A percentile compares a stretch with the other conserved stretches of the same genome.
Conservation (phyloP, 106 monocot genomes). For the Iris macrosiphon region DNA sequence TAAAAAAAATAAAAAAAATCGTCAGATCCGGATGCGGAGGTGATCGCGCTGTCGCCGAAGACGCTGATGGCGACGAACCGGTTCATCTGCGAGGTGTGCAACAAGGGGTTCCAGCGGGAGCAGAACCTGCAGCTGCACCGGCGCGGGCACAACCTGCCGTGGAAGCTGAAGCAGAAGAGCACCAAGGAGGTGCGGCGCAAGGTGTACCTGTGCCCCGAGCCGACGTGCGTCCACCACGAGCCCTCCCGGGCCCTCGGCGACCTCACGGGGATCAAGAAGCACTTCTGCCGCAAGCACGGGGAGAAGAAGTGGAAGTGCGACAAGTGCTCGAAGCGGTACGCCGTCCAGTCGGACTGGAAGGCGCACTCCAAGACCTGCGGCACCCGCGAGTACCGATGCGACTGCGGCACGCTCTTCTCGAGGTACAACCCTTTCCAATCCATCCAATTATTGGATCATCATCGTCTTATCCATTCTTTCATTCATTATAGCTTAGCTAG, state of each 20-base stretch:
- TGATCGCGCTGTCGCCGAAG: slow-evolving; percentile 80
- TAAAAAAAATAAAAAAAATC: no score
- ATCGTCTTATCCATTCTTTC: no score
- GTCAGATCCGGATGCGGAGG: slow-evolving; percentile 86
- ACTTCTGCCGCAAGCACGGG: slow-evolving; percentile 88
- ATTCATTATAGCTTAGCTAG: no score
- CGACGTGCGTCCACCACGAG: slow-evolving; percentile 82
- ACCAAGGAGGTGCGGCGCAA: slow-evolving; percentile 56
- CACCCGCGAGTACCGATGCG: slow-evolving; percentile 86
- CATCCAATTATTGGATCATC: no score
- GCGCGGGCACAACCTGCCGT: slow-evolving; percentile 85
- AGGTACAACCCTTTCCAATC: no score
- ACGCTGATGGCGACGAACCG: slow-evolving; percentile 84
- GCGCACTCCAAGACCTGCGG: slow-evolving; percentile 90
- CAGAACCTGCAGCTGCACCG: slow-evolving; percentile 93
- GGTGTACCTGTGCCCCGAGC: slow-evolving; percentile 83
- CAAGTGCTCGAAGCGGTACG: slow-evolving; percentile 86
- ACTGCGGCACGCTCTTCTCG: slow-evolving; percentile 94
- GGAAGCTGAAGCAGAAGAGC: slow-evolving; percentile 88
- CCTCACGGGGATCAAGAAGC: slow-evolving; percentile 96
- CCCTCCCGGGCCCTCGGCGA: slow-evolving; percentile 82
- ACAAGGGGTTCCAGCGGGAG: slow-evolving; percentile 87
- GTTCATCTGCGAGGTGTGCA: slow-evolving; percentile 89
- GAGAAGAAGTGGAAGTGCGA: slow-evolving; percentile 99
- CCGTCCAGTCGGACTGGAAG: slow-evolving; percentile 93